These are phyloP conservation scores for Xylaria acuta DNA, from an alignment of 495 filamentous ascomycete genomes.

Conservation along the genomic window DNA sequence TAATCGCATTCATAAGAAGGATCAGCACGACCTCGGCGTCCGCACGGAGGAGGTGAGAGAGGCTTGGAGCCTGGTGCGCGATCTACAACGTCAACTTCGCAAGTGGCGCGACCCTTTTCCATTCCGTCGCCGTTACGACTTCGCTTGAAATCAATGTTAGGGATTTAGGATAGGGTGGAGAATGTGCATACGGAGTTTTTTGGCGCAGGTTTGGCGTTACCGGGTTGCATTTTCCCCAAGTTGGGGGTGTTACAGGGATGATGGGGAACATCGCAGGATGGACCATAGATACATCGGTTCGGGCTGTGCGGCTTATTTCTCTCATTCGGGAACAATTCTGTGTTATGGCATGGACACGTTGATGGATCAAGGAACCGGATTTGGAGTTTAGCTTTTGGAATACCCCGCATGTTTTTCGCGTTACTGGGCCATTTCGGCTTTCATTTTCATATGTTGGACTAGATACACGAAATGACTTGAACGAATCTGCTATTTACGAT, in stretches of 20 bases:
- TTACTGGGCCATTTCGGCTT: background rate
- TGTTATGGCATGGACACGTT: background rate
- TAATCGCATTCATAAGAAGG: conserved; percentile 1
- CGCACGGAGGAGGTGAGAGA: conserved; percentile 12
- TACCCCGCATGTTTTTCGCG: conserved; percentile 16
- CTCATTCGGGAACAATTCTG: conserved; percentile 6
- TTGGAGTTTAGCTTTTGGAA: background rate
- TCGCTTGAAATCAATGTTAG: background rate
- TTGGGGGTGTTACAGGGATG: conserved; percentile 1
- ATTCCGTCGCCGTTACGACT: conserved; percentile 2
- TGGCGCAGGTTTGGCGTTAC: conserved; percentile 4
- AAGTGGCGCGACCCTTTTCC: background rate
- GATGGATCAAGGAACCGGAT: background rate
- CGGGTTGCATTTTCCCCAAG: conserved; percentile 15
- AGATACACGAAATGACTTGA: conserved; percentile 1
- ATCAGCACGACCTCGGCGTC: conserved; percentile 13
- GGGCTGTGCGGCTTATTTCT: conserved; percentile 12
- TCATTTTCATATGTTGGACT: background rate
- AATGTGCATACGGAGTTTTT: conserved; percentile 7
- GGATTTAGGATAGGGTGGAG: background rate
- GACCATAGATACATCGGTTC: background rate
- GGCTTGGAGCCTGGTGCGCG: conserved; percentile 5
- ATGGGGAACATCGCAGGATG: conserved; percentile 1
- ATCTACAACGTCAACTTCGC: conserved; percentile 6
- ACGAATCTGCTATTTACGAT: background rate